These are phyloP conservation scores for Daldinia grandis DNA, from an alignment of 495 filamentous ascomycete genomes.

Conservation along the genomic window DNA sequence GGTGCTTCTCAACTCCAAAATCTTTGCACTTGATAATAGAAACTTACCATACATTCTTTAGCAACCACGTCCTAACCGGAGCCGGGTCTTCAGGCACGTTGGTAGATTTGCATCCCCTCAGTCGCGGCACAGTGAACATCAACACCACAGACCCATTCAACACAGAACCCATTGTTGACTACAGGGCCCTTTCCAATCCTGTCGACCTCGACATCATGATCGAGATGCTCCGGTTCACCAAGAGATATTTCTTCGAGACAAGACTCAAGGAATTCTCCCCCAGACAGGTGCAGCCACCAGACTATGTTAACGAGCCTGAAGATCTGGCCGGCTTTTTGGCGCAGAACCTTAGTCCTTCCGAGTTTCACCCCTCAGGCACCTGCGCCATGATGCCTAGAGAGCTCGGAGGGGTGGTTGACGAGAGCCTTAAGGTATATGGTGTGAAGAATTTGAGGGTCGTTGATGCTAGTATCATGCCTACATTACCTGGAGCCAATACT, in stretches of 20 bases:
- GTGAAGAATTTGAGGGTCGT: conserved; percentile 51
- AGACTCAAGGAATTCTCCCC: conserved; percentile 37
- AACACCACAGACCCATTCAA: conserved; percentile 49
- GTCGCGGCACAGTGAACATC: conserved; percentile 57
- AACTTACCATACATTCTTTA: conserved; percentile 10
- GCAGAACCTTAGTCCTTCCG: conserved; percentile 47
- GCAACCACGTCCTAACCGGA: conserved; percentile 51
- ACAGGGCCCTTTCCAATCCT: conserved; percentile 58
- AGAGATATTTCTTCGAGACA: conserved; percentile 51
- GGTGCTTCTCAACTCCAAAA: no score
- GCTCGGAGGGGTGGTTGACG: conserved; percentile 61
- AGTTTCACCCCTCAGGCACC: conserved; percentile 59
- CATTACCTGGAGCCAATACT: conserved; percentile 52
- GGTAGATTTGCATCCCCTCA: conserved; percentile 55
- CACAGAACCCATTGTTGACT: conserved; percentile 56
- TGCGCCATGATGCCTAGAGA: conserved; percentile 64
- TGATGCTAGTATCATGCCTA: conserved; percentile 55
- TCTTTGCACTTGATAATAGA: background rate
- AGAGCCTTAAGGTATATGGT: conserved; percentile 54
- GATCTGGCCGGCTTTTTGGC: conserved; percentile 45
- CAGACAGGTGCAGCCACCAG: conserved; percentile 46
- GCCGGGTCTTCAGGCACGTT: conserved; percentile 46
- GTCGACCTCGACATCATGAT: conserved; percentile 55
- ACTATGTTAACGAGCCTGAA: conserved; percentile 42
- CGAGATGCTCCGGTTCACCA: conserved; percentile 53